Percentiles rank a stretch among this genome's conserved stretches.
Evolutionary conservation across 2,329 filamentous ascomycete genomes (phyloP).

Genomic region (Neodidymelliopsis sp.): DNA sequence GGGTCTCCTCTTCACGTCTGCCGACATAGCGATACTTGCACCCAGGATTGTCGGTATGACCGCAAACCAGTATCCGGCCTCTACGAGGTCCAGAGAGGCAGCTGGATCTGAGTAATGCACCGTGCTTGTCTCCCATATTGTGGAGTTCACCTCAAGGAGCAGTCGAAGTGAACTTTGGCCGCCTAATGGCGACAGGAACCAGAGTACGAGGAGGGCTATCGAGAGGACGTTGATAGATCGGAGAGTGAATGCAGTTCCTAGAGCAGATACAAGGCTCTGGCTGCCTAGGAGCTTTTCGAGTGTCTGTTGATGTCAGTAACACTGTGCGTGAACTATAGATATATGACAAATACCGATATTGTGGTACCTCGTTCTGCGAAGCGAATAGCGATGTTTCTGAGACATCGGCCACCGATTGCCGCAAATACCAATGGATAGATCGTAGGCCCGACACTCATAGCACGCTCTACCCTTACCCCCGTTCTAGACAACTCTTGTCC

Average conservation of each 20-base stretch:
- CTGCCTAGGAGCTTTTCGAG: conserved; percentile 18
- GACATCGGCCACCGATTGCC: conserved; percentile 10
- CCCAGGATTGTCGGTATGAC: neutral
- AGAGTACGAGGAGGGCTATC: conserved; percentile 2
- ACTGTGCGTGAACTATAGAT: no score
- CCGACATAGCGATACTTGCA: conserved; percentile 9
- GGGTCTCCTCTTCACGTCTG: neutral
- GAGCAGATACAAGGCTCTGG: conserved; percentile 14
- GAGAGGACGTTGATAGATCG: conserved; percentile 1
- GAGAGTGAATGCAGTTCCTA: conserved; percentile 9
- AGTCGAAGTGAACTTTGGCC: conserved; percentile 15
- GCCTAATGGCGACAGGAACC: conserved; percentile 10
- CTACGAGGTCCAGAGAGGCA: neutral
- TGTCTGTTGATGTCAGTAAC: neutral
- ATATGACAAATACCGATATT: neutral
- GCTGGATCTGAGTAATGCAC: conserved; percentile 7
- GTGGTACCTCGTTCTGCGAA: conserved; percentile 9
- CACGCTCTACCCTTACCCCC: conserved; percentile 3
- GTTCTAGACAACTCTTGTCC: neutral
- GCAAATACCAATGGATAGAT: conserved; percentile 14
- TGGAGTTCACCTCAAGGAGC: conserved; percentile 1
- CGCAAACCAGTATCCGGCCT: neutral
- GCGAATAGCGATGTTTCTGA: conserved; percentile 5
- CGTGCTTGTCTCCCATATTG: neutral
- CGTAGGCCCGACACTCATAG: conserved; percentile 14